phyloP scores from a whole-genome alignment of 495 filamentous ascomycete species.

The Xylaria palmicola region DNA sequence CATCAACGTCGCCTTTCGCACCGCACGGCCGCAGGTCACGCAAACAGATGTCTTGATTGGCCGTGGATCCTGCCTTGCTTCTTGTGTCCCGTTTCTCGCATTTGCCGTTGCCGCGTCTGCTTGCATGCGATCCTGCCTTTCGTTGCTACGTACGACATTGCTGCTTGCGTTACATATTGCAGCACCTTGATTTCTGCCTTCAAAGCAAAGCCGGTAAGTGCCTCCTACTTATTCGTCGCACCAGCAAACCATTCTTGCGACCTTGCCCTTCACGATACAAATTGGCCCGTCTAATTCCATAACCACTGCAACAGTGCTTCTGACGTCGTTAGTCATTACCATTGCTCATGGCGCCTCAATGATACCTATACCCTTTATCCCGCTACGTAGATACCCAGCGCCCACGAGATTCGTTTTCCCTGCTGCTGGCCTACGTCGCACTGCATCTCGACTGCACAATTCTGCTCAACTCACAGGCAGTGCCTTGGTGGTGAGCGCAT shows the following conservation, averaged over 20 bases:
- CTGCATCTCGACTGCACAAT: neutral
- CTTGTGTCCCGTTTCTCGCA: slow-evolving; percentile 8
- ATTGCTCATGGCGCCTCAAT: slow-evolving; percentile 38
- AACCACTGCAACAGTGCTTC: neutral
- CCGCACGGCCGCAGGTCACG: neutral
- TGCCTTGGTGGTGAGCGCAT: neutral
- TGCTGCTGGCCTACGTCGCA: slow-evolving; percentile 19
- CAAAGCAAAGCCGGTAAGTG: neutral
- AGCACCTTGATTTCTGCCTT: neutral
- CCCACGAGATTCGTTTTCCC: slow-evolving; percentile 26
- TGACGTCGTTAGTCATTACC: slow-evolving; percentile 35
- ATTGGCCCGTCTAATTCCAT: neutral
- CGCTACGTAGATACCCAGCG: slow-evolving; percentile 6
- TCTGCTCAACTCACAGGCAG: neutral
- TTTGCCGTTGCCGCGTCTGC: slow-evolving; percentile 1
- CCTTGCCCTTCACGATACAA: neutral
- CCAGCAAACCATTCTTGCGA: too few species aligned
- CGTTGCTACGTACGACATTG: neutral
- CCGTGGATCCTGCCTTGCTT: neutral
- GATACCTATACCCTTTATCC: slow-evolving; percentile 38
- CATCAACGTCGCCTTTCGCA: too few species aligned
- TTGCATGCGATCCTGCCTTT: neutral
- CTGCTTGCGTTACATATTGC: neutral
- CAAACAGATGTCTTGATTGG: neutral
- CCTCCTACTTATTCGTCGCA: neutral